These are phyloP conservation scores for Metarhizium rileyi DNA, from an alignment of 2,329 filamentous ascomycete genomes.

Conservation along the genomic window DNA sequence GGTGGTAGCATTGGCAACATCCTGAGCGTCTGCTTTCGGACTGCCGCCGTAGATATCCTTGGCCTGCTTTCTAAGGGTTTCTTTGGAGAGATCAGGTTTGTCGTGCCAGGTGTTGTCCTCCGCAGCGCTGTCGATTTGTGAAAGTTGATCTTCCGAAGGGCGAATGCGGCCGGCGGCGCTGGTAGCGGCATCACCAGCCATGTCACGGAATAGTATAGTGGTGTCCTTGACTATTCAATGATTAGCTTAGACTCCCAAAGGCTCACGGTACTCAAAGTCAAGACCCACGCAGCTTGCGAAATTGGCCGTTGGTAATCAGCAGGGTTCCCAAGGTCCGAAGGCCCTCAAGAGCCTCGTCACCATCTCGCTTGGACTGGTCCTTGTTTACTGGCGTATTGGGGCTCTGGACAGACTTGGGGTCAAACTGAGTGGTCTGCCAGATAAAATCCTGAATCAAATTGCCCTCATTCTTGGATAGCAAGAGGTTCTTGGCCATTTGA, in stretches of 20 bases:
- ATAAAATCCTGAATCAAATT: slow-evolving; percentile 95
- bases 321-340: slow-evolving; percentile 81
- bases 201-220: slow-evolving; percentile 72
- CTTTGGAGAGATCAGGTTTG: slow-evolving; percentile 63
- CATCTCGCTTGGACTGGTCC: slow-evolving; percentile 71
- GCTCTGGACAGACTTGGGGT: slow-evolving; percentile 47
- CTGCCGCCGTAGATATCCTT: slow-evolving; percentile 50
- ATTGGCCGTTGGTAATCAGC: slow-evolving; percentile 91
- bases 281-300: slow-evolving; percentile 72
- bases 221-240: slow-evolving; percentile 58
- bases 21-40: slow-evolving; percentile 47
- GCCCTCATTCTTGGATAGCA: slow-evolving; percentile 90
- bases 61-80: slow-evolving; percentile 58
- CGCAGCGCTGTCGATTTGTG: slow-evolving; percentile 72
- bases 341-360: slow-evolving; percentile 72
- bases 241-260: slow-evolving; percentile 9
- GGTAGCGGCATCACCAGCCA: slow-evolving; percentile 79
- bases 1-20: slow-evolving; percentile 47
- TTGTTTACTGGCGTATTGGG: slow-evolving; percentile 64
- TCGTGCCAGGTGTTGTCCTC: slow-evolving; percentile 94
- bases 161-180: slow-evolving; percentile 68
- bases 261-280: background rate
- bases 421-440: slow-evolving; percentile 78
- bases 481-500: slow-evolving; percentile 70
- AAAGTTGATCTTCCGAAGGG: slow-evolving; percentile 66